A percentile compares a stretch with the other conserved stretches of the same genome.
These are phyloP conservation scores for Eucalyptus cladocalyx DNA, from an alignment of 345 rosid species.

Conservation along the genomic window DNA sequence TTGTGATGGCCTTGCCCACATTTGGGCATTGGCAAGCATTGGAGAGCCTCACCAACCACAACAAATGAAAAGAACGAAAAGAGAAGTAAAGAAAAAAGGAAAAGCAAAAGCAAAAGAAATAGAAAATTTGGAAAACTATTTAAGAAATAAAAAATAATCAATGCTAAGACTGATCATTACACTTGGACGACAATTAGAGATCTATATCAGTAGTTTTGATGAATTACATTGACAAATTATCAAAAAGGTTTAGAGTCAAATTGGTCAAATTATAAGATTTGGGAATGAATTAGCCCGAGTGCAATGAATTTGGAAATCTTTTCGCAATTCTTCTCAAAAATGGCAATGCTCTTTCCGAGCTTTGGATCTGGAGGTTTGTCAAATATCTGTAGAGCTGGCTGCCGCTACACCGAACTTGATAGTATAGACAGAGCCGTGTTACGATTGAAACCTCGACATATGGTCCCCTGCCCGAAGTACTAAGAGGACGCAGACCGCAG, in stretches of 20 bases:
- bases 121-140: no score
- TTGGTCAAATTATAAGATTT: not conserved
- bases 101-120: rapidly evolving
- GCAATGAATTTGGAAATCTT: no score
- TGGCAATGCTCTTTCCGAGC: not conserved
- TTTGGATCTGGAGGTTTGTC: not conserved
- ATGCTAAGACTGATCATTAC: rapidly evolving
- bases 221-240: no score
- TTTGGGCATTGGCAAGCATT: not conserved
- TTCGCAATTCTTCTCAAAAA: not conserved
- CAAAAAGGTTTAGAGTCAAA: rapidly evolving
- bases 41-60: not conserved
- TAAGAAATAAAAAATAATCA: no score
- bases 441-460: not conserved
- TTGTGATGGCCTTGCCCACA: not conserved
- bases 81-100: not conserved
- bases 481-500: not conserved
- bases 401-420: not conserved
- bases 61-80: no score
- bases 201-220: no score
- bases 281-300: no score
- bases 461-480: not conserved
- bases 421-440: not conserved
- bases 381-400: not conserved
- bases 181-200: rapidly evolving